Base-by-base conservation (phyloP, 371 early-diverging fungal genomes). In the Zychaea mexicana region DNA sequence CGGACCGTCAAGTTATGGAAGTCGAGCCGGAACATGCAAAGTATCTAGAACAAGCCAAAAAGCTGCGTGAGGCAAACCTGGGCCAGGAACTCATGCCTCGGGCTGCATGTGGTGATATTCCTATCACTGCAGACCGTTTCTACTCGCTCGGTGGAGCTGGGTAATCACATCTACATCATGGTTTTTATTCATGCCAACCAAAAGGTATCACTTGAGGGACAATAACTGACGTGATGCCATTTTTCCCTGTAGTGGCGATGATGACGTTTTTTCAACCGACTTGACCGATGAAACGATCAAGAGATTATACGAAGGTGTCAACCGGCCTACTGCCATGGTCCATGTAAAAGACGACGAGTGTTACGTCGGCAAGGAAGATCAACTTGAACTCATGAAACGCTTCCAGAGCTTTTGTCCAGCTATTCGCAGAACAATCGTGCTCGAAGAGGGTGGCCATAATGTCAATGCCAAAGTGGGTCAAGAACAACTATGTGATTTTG, bases 221-320 rank as follows among this genome's bases (percentile, higher is more conserved):
- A n/a, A n/a, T n/a, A n/a, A n/a, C n/a, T n/a, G n/a, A n/a, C n/a
- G n/a, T n/a, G n/a, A n/a, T n/a, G n/a, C n/a, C n/a, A n/a, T n/a
- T n/a, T n/a, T n/a, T n/a, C n/a, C n/a, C n/a, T 55, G 24, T 69
- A 84, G 86, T 10, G 86, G 86, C 0, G 84, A 84, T 49, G 84
- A 85, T 57, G 86, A 85, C 60, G 76, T 85, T 38, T 85, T 85
- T 57, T 84, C 84, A 2, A 77, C 83, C 8, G 86, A 85, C 64
- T 73, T 83, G 6, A 61, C 83, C 15, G 65, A 72, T 17, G 70
- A 75, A 13, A 69, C 55, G 24, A 68, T 85, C 49, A 62, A 57
- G 30, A 52, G 46, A 15, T 64, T 84, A 5, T 85, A 73, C 47
- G 27, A 69, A 33, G 72, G 69, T 22, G 64, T 85, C 22, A 60